These are phyloP conservation scores for Acacia acuminata DNA, from an alignment of 306 rosid genomes.

Conservation along the genomic window DNA sequence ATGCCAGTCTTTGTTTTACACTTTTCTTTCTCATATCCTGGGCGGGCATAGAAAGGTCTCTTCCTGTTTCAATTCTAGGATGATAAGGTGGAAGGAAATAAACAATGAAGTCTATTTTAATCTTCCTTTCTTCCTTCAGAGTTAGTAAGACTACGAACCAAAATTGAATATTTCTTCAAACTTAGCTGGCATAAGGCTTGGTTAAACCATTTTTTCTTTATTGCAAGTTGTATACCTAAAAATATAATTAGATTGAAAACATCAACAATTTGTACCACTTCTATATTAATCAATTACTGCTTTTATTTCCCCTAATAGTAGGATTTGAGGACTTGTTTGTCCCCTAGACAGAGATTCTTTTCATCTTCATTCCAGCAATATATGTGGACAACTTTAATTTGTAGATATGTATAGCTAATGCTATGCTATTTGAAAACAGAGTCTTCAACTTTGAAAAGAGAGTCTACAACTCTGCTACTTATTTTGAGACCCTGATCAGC, in stretches of 20 bases:
- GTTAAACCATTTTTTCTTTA: background rate
- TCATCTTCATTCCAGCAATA: background rate
- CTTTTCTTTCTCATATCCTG: background rate
- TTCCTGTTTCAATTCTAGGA: background rate
- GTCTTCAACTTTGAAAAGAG: background rate
- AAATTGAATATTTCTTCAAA: background rate
- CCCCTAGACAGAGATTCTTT: background rate
- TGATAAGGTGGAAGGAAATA: background rate
- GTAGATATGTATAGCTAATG: slow-evolving; percentile 3
- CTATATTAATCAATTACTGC: background rate
- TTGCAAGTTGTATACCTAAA: background rate
- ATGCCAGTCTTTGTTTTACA: background rate
- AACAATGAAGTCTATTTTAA: background rate
- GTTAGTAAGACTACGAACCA: slow-evolving; percentile 9
- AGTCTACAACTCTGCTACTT: background rate
- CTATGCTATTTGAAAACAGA: slow-evolving; percentile 14
- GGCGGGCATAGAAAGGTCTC: background rate
- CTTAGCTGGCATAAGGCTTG: background rate
- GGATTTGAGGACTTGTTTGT: background rate
- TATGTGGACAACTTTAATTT: background rate
- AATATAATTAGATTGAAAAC: background rate
- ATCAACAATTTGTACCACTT: background rate
- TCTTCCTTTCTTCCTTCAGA: slow-evolving; percentile 20
- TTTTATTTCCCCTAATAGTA: background rate
- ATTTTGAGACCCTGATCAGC: slow-evolving; percentile 13